These are phyloP conservation scores for Eucalyptus curtisii DNA, from an alignment of 345 rosid genomes.

Conservation along the genomic window DNA sequence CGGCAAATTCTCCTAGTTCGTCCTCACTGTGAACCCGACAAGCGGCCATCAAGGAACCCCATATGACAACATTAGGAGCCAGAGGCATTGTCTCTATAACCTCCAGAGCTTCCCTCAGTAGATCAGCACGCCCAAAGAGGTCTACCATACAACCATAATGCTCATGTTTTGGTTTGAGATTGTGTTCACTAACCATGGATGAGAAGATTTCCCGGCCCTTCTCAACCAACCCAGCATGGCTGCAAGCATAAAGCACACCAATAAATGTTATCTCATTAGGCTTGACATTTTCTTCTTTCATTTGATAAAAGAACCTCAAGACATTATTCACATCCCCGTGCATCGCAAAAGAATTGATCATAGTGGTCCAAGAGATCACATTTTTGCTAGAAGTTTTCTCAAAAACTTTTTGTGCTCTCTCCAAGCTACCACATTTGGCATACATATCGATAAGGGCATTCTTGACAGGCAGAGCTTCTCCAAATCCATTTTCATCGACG, in stretches of 20 bases:
- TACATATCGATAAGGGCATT: constrained; percentile 52
- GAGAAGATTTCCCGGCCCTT: constrained; percentile 29
- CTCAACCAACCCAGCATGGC: constrained; percentile 40
- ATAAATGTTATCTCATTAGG: constrained; percentile 51
- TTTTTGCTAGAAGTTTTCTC: constrained; percentile 1
- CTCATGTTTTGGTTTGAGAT: constrained; percentile 21
- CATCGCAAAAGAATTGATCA: constrained; percentile 47
- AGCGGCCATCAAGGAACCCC: constrained; percentile 31
- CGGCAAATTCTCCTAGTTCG: constrained; percentile 49
- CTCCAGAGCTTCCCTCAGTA: constrained; percentile 37
- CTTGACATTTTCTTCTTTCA: constrained; percentile 17
- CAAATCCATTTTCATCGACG: constrained; percentile 15
- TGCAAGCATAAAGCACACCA: constrained; percentile 39
- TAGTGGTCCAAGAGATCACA: constrained; percentile 36
- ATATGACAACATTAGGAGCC: constrained; percentile 32
- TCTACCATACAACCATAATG: constrained; percentile 60
- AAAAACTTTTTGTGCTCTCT: constrained; percentile 23
- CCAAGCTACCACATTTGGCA: constrained; percentile 44
- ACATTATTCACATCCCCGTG: constrained; percentile 34
- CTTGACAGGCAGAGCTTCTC: constrained; percentile 15
- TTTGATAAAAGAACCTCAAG: constrained; percentile 24
- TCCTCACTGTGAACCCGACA: constrained; percentile 32
- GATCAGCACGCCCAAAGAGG: constrained; percentile 50
- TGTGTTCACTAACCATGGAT: constrained; percentile 21
- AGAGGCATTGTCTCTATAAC: constrained; percentile 34